These are phyloP conservation scores for Juncus effusus DNA, from an alignment of 176 grass and related monocot genomes.

Conservation along the genomic window DNA sequence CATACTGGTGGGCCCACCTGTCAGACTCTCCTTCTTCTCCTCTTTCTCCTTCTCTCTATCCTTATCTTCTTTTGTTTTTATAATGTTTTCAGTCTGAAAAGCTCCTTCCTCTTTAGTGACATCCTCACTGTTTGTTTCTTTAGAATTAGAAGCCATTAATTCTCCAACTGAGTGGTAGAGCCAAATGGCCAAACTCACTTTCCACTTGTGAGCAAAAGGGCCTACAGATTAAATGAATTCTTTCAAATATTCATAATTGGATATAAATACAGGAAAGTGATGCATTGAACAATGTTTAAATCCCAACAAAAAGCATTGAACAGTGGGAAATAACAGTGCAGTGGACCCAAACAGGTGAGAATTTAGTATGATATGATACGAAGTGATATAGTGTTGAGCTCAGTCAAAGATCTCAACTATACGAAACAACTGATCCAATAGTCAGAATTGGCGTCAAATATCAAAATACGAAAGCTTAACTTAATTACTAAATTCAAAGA, in stretches of 20 bases:
- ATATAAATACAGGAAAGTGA: not conserved
- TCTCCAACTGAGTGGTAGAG: not conserved
- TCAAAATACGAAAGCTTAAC: not conserved
- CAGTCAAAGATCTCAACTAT: conserved; percentile 9
- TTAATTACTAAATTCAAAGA: conserved; percentile 1
- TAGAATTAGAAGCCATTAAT: conserved; percentile 15
- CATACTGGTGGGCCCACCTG: conserved; percentile 31
- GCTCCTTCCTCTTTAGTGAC: conserved; percentile 12
- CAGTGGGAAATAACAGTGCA: not conserved
- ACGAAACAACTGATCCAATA: not conserved
- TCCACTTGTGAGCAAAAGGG: not conserved
- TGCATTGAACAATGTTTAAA: not conserved
- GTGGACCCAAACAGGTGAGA: not conserved
- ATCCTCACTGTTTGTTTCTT: not conserved
- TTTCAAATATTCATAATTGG: conserved; percentile 2
- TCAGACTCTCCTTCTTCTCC: conserved; percentile 16
- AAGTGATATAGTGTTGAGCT: too few relatives aligned
- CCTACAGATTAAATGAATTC: not conserved
- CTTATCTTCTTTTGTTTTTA: not conserved
- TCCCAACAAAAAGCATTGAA: not conserved
- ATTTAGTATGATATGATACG: too few relatives aligned
- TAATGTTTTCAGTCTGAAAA: not conserved
- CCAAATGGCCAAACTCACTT: conserved; percentile 3
- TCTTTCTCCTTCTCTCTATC: conserved; percentile 14
- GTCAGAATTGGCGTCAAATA: not conserved